These are phyloP conservation scores for Ceratobasidium sp. DNA, from an alignment of 1,284 basidiomycete species.

Conservation along the genomic window DNA sequence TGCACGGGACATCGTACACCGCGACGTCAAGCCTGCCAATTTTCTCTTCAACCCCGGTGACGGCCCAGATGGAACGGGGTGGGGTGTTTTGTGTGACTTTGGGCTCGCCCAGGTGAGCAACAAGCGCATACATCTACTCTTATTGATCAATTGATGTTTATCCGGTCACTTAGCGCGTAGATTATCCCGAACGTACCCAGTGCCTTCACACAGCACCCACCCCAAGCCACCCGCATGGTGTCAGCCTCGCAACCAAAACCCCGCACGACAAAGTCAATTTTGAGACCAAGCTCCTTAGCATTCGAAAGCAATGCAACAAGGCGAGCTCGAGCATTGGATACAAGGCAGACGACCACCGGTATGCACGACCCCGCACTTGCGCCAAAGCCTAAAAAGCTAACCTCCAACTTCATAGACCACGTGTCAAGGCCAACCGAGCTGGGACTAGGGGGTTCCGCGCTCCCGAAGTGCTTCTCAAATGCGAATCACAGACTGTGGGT, in stretches of 20 bases:
- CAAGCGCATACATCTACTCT: constrained; percentile 20
- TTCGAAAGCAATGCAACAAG: constrained; percentile 58
- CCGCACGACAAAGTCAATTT: constrained; percentile 56
- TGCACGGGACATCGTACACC: constrained; percentile 87
- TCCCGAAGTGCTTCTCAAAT: constrained; percentile 96
- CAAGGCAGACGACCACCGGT: constrained; percentile 71
- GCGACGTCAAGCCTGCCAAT: constrained; percentile 98
- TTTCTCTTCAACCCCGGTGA: constrained; percentile 88
- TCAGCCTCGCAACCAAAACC: constrained; percentile 50
- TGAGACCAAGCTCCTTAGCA: constrained; percentile 64
- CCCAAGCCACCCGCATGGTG: constrained; percentile 70
- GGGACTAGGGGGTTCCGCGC: constrained; percentile 97
- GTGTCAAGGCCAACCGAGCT: constrained; percentile 93
- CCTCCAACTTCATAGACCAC: constrained; percentile 59
- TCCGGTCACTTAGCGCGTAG: constrained; percentile 48
- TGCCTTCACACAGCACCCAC: constrained; percentile 79
- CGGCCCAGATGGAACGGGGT: constrained; percentile 56
- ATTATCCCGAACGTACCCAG: constrained; percentile 49
- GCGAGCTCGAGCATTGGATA: constrained; percentile 75
- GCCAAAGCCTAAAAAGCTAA: neutral
- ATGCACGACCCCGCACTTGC: constrained; percentile 24
- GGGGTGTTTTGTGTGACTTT: constrained; percentile 93
- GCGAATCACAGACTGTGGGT: constrained; percentile 92
- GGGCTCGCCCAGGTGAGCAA: constrained; percentile 85
- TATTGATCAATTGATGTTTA: neutral